Evolutionary conservation across 2,329 filamentous ascomycete genomes (phyloP), one percentile per base, ranked within the genome.

Genomic region (Alternaria metachromatica): DNA sequence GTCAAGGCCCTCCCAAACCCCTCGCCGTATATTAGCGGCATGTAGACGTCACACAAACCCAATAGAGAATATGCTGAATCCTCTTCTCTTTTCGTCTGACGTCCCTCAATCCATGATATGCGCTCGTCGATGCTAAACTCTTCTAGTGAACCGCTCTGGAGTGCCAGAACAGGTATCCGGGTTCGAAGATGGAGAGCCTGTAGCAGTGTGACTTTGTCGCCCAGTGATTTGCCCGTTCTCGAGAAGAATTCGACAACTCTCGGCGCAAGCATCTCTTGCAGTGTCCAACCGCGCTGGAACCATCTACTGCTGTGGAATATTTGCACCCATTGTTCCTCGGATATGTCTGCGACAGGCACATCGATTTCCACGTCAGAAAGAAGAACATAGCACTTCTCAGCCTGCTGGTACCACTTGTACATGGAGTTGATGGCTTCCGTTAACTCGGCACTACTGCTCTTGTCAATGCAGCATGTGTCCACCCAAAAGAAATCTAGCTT

Each of bases 201-300:
- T 0, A 48, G 13, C 13, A 48, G 15, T 7, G 45, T 26, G 5
- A n/a, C 5, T 3, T 26, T 48, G 21, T 18, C 23, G 1, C 45
- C 45, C 0, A 48, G 23, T 1, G 0, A 23, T 7, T 0, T 7
- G 0, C 45, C 45, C 0, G 13, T 6, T 1, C 2, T 6, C 0
- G 33, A n/a, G 5, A n/a, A 41, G 4, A 41, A 41, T 1, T 41
- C 33, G 0, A 41, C 33, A 1, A 41, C 4, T 18, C 0, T 3
- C 3, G 33, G 33, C 15, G 33, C 33, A 10, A 41, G 15, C 33
- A 41, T 1, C 2, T 41, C 33, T 18, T 41, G 33, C 33, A 41
- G 33, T 0, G 33, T 41, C 33, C 33, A 48, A 2, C 45, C 45
- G 0, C 45, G 15, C 8, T 26, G 45, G 1, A 48, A 48, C 45